Conservation (phyloP, 345 rosid species). For the Erysimum cheiranthoides region DNA sequence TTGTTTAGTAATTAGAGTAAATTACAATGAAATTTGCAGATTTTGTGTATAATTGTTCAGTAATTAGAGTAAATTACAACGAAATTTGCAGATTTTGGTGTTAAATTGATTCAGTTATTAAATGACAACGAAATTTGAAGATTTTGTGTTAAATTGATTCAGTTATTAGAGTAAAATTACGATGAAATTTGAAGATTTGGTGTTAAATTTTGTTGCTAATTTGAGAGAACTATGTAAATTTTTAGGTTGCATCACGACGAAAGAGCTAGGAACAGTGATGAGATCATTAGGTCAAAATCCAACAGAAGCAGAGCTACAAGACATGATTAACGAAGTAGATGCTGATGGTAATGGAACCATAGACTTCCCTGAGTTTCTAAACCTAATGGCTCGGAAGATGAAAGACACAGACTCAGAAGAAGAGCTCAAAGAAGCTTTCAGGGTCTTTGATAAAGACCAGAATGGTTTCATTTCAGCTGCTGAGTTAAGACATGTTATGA, state of each 20-base stretch:
- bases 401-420: conserved; percentile 57
- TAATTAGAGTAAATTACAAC: no score
- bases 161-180: not conserved
- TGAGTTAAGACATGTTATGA: conserved; percentile 63
- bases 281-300: conserved; percentile 50
- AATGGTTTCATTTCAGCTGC: conserved; percentile 52
- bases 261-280: conserved; percentile 52
- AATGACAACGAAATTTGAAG: not conserved
- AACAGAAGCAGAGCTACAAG: conserved; percentile 50
- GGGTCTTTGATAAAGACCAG: conserved; percentile 50
- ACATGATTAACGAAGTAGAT: conserved; percentile 57
- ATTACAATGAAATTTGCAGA: not conserved
- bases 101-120: not conserved
- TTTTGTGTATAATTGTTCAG: not conserved
- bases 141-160: not conserved
- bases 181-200: not conserved
- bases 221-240: not conserved
- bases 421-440: conserved; percentile 48
- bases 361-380: conserved; percentile 61
- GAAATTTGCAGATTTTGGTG: not conserved
- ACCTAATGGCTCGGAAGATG: conserved; percentile 65
- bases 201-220: not conserved
- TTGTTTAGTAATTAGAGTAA: not conserved
- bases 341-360: conserved; percentile 66
- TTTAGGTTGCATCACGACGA: conserved; percentile 50